These are phyloP conservation scores for Ploettnerulaceae sp. DNA, from an alignment of 2,329 filamentous ascomycete genomes.

Conservation along the genomic window DNA sequence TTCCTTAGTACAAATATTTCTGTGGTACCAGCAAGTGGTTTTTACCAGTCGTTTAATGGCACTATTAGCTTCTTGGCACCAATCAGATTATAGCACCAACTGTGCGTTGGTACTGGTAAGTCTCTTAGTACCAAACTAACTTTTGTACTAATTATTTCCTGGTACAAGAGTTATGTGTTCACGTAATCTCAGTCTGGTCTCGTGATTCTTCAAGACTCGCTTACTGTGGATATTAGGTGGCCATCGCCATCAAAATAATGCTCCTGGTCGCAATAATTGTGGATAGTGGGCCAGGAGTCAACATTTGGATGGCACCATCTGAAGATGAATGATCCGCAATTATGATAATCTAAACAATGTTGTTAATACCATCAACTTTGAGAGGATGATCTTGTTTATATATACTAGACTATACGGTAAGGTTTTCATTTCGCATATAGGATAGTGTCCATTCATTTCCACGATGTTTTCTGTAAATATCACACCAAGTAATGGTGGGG, in stretches of 20 bases:
- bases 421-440: constrained; percentile 12
- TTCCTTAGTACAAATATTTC: too few relatives aligned
- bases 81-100: not conserved
- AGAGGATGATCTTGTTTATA: not conserved
- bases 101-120: not conserved
- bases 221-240: not conserved
- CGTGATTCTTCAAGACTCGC: not conserved
- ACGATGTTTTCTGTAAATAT: constrained; percentile 9
- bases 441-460: constrained; percentile 9
- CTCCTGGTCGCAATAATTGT: not conserved
- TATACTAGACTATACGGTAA: constrained; percentile 2
- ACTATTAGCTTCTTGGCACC: not conserved
- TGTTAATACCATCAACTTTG: not conserved
- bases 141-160: not conserved
- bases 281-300: not conserved
- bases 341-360: not conserved
- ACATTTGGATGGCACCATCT: not conserved
- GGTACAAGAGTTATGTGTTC: too few relatives aligned
- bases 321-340: not conserved
- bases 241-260: not conserved
- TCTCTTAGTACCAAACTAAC: not conserved
- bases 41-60: not conserved
- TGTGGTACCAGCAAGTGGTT: too few relatives aligned
- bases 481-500: constrained; percentile 7
- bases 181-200: not conserved